These are phyloP conservation scores for Globisporangium carolinianum DNA, from an alignment of 352 stramenopile species.

Conservation along the genomic window DNA sequence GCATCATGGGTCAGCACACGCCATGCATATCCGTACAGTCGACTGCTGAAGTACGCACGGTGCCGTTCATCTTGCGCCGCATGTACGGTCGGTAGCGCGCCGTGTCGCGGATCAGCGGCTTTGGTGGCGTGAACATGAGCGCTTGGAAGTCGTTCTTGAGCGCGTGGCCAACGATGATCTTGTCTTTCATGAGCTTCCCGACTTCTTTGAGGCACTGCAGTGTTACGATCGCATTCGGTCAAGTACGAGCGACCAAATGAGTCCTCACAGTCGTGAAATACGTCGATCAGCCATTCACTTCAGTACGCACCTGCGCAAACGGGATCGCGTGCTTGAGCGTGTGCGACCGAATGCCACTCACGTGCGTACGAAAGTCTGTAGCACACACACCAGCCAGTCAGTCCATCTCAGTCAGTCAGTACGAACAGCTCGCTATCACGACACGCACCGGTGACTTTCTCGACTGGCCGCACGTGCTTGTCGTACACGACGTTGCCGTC, in stretches of 20 bases:
- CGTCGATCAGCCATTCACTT: background rate
- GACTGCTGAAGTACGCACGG: slow-evolving; percentile 27
- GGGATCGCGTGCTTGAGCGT: slow-evolving; percentile 68
- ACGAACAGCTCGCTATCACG: background rate
- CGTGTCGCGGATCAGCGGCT: slow-evolving; percentile 75
- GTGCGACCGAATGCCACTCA: slow-evolving; percentile 73
- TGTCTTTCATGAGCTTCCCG: slow-evolving; percentile 71
- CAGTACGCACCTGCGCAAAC: slow-evolving; percentile 37
- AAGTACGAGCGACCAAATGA: too few species aligned
- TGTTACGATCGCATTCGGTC: too few species aligned
- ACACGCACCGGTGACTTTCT: slow-evolving; percentile 65
- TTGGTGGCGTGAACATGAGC: slow-evolving; percentile 80
- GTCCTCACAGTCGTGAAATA: too few species aligned
- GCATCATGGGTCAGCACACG: background rate
- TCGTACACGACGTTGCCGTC: slow-evolving; percentile 81
- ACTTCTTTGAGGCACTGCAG: slow-evolving; percentile 74
- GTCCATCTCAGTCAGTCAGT: background rate
- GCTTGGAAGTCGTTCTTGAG: slow-evolving; percentile 85
- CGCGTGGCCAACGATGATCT: slow-evolving; percentile 78
- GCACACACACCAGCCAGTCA: background rate
- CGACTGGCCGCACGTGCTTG: slow-evolving; percentile 71
- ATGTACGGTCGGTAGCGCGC: slow-evolving; percentile 83
- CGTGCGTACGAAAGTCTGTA: slow-evolving; percentile 76
- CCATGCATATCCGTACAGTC: background rate
- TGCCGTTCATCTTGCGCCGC: slow-evolving; percentile 79